Conservation (phyloP, 495 filamentous ascomycete species). For the Opeltia flavorubescens region DNA sequence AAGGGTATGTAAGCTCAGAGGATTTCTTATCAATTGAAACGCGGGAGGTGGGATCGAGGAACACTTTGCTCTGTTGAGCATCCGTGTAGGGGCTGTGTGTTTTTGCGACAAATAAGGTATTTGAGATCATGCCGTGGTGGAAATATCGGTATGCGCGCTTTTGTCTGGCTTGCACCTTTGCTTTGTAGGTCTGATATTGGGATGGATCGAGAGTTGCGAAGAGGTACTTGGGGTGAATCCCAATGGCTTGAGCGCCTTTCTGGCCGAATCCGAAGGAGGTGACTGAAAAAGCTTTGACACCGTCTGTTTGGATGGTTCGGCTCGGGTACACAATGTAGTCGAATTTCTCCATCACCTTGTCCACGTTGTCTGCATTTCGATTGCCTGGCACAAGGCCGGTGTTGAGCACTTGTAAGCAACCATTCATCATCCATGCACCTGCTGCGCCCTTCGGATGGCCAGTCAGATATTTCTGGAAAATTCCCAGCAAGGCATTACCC, state of each 20-base stretch:
- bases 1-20: slow-evolving; percentile 56
- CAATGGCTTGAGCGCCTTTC: slow-evolving; percentile 94
- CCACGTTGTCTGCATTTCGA: slow-evolving; percentile 95
- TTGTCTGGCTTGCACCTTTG: slow-evolving; percentile 80
- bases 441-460: slow-evolving; percentile 99
- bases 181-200: slow-evolving; percentile 67
- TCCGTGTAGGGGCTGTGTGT: slow-evolving; percentile 77
- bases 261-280: slow-evolving; percentile 99
- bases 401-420: slow-evolving; percentile 87
- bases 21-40: slow-evolving; percentile 76
- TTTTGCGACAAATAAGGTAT: slow-evolving; percentile 95
- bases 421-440: slow-evolving; percentile 99
- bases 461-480: slow-evolving; percentile 99
- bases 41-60: slow-evolving; percentile 90
- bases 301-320: slow-evolving; percentile 90
- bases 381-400: slow-evolving; percentile 90
- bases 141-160: slow-evolving; percentile 98
- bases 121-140: slow-evolving; percentile 94
- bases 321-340: slow-evolving; percentile 96
- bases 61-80: slow-evolving; percentile 68
- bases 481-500: slow-evolving; percentile 89
- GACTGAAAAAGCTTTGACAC: slow-evolving; percentile 94
- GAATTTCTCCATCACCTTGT: slow-evolving; percentile 89
- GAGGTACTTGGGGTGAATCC: slow-evolving; percentile 91
- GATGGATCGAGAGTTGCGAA: slow-evolving; percentile 84